Conservation (phyloP, 2,329 filamentous ascomycete species). For the Talaromyces sp. region DNA sequence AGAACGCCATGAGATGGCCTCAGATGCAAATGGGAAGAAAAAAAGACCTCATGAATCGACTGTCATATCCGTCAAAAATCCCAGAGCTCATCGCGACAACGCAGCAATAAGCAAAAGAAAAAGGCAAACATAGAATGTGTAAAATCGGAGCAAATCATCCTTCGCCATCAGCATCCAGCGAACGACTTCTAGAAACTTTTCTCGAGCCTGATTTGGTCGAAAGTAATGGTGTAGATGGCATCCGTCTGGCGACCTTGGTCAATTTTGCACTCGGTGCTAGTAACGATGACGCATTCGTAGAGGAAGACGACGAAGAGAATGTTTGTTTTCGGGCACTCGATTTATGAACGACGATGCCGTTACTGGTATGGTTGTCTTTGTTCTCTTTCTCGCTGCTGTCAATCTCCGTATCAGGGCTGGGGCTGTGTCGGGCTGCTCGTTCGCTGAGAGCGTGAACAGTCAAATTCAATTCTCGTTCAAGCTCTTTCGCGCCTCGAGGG, state of each 20-base stretch:
- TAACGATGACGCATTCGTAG: background rate
- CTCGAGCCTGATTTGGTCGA: conserved; percentile 24
- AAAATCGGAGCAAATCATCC: conserved; percentile 10
- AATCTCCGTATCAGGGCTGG: conserved; percentile 34
- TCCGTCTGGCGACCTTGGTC: conserved; percentile 28
- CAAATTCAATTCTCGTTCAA: conserved; percentile 56
- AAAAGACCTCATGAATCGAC: background rate
- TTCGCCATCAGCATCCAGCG: conserved; percentile 30
- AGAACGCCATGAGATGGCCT: conserved; percentile 10
- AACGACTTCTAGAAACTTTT: conserved; percentile 31
- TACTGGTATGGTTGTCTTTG: conserved; percentile 19
- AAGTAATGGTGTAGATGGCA: conserved; percentile 35
- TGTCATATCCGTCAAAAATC: background rate
- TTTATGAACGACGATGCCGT: background rate
- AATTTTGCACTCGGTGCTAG: conserved; percentile 24
- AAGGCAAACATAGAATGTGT: background rate
- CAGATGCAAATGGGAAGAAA: conserved; percentile 6
- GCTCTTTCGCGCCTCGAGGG: conserved; percentile 51
- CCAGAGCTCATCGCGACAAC: background rate
- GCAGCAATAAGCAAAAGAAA: background rate
- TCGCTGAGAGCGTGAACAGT: conserved; percentile 35
- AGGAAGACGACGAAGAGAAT: background rate
- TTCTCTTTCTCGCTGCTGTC: conserved; percentile 41
- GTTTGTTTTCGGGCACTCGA: conserved; percentile 1
- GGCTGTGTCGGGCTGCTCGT: conserved; percentile 30